phyloP scores from a whole-genome alignment of 345 rosid species.

The Cochlearia excelsa region DNA sequence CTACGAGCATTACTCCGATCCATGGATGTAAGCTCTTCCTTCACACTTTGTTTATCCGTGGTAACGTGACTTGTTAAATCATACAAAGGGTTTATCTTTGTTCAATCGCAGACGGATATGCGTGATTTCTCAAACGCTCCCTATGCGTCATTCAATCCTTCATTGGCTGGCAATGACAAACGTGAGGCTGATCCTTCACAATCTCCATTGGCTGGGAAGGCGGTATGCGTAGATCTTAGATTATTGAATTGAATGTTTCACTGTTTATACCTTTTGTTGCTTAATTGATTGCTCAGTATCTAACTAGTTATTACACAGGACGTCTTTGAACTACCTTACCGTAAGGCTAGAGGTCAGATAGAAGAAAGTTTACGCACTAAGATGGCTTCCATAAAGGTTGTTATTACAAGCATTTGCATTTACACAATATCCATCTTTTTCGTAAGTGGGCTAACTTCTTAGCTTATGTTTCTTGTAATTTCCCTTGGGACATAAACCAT shows the following conservation, averaged over 20 bases:
- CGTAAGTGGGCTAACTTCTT: slow-evolving; percentile 4
- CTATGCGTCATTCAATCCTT: slow-evolving; percentile 68
- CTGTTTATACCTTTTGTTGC: background rate
- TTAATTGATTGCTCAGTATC: background rate
- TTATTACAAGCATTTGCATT: background rate
- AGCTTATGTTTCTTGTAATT: slow-evolving; percentile 10
- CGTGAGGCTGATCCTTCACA: slow-evolving; percentile 66
- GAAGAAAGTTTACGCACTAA: slow-evolving; percentile 92
- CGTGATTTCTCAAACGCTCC: slow-evolving; percentile 91
- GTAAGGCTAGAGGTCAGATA: slow-evolving; percentile 94
- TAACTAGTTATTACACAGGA: slow-evolving; percentile 50
- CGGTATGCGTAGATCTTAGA: slow-evolving; percentile 43
- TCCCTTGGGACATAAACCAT: background rate
- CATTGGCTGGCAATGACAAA: slow-evolving; percentile 58
- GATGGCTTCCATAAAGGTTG: slow-evolving; percentile 96
- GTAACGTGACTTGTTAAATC: background rate
- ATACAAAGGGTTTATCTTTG: slow-evolving; percentile 1
- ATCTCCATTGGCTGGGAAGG: slow-evolving; percentile 92
- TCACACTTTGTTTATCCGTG: background rate
- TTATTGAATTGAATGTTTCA: background rate
- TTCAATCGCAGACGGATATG: slow-evolving; percentile 73
- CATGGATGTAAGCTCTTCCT: slow-evolving; percentile 68
- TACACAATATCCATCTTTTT: background rate
- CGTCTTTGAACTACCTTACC: slow-evolving; percentile 88
- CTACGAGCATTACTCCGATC: slow-evolving; percentile 85